Conservation (phyloP, 768 basidiomycete species). For the Crucibulum laeve region DNA sequence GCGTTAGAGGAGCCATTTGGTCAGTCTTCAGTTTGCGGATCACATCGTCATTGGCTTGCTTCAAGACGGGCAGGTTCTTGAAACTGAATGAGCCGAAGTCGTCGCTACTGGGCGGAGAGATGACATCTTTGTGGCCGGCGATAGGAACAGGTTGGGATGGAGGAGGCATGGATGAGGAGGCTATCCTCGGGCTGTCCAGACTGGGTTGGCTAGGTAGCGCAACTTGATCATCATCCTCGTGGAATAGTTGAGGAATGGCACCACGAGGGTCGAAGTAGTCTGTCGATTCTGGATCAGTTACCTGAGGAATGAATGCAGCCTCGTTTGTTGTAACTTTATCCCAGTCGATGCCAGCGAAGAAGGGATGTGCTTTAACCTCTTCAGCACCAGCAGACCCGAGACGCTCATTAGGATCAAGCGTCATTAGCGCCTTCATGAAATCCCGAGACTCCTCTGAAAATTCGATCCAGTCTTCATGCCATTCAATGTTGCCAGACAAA, state of each 20-base stretch:
- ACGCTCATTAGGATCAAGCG: slow-evolving; percentile 71
- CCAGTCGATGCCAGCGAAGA: slow-evolving; percentile 92
- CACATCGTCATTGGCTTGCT: slow-evolving; percentile 98
- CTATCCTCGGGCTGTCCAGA: slow-evolving; percentile 43
- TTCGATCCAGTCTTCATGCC: slow-evolving; percentile 93
- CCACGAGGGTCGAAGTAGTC: slow-evolving; percentile 99
- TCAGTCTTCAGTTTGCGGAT: slow-evolving; percentile 94
- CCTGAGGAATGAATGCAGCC: slow-evolving; percentile 93
- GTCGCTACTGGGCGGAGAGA: slow-evolving; percentile 57
- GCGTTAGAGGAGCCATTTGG: slow-evolving; percentile 73
- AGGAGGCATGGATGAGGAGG: slow-evolving; percentile 32
- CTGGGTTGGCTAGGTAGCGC: slow-evolving; percentile 45
- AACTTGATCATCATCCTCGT: slow-evolving; percentile 79
- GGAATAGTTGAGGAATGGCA: slow-evolving; percentile 85
- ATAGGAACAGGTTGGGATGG: slow-evolving; percentile 39
- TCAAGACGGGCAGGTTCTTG: slow-evolving; percentile 93
- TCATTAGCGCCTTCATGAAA: slow-evolving; percentile 86
- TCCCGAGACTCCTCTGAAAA: slow-evolving; percentile 83
- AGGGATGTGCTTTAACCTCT: slow-evolving; percentile 90
- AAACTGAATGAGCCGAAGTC: slow-evolving; percentile 98
- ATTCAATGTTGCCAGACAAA: slow-evolving; percentile 87
- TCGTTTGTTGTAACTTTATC: slow-evolving; percentile 82
- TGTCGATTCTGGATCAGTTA: slow-evolving; percentile 96
- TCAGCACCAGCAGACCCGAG: slow-evolving; percentile 85
- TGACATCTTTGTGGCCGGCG: slow-evolving; percentile 30